These are phyloP conservation scores for Chlamydomonas asymmetrica DNA, from an alignment of 139 green algal species.

Conservation along the genomic window DNA sequence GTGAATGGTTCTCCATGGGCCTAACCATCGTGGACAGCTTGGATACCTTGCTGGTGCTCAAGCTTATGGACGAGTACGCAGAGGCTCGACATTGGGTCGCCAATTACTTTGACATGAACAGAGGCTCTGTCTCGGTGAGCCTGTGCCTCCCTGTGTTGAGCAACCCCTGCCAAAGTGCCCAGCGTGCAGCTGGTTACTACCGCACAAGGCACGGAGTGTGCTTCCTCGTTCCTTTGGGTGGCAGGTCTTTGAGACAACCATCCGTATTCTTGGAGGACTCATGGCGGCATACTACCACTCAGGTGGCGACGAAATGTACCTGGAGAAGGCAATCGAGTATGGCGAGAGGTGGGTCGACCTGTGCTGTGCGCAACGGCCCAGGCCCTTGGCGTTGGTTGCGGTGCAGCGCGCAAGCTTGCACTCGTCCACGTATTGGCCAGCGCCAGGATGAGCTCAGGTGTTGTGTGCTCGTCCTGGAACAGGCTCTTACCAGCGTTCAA, in stretches of 20 bases:
- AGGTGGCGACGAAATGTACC: conserved; percentile 49
- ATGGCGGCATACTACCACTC: conserved; percentile 78
- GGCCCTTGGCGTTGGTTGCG: not conserved
- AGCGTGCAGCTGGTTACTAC: no score
- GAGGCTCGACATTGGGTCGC: conserved; percentile 63
- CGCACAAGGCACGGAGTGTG: no score
- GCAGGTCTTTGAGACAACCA: conserved; percentile 90
- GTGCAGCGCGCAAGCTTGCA: no score
- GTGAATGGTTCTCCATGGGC: conserved; percentile 66
- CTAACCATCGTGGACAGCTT: conserved; percentile 82
- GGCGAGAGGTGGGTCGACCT: conserved; percentile 40
- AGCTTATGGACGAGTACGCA: conserved; percentile 50
- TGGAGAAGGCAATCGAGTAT: conserved; percentile 48
- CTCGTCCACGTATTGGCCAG: no score
- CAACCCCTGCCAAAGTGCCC: no score
- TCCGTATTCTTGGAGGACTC: conserved; percentile 89
- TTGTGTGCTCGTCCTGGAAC: no score
- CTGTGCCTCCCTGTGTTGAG: no score
- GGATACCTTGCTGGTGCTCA: conserved; percentile 79
- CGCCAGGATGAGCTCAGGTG: not conserved
- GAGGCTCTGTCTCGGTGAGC: conserved; percentile 21
- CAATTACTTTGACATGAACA: conserved; percentile 51
- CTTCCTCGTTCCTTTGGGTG: not conserved
- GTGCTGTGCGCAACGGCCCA: no score
- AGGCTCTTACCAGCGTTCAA: conserved; percentile 76